Percentiles rank a stretch among this genome's conserved stretches.
Conservation (phyloP, 768 basidiomycete genomes). For the Leccinellum albellum region DNA sequence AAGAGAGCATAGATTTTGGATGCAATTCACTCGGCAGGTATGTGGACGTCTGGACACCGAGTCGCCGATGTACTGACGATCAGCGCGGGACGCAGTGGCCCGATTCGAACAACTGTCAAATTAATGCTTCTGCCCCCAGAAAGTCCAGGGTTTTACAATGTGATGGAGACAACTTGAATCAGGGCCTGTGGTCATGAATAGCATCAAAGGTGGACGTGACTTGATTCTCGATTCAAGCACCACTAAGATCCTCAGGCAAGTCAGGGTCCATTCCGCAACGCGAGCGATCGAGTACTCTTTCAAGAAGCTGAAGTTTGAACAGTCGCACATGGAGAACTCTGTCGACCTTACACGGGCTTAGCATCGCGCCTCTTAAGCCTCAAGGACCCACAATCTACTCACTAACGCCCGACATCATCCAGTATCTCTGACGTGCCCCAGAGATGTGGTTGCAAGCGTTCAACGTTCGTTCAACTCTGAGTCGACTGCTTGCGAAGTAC, state of each 20-base stretch:
- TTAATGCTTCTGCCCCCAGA: no score
- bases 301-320: neutral
- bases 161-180: neutral
- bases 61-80: neutral
- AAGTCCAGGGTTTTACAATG: neutral
- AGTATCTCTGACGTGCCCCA: neutral
- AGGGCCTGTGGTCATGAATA: no score
- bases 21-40: neutral
- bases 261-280: neutral
- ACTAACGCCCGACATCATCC: neutral
- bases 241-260: no score
- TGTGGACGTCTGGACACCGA: neutral
- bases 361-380: neutral
- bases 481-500: neutral
- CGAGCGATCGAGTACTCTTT: neutral
- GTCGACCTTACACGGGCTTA: neutral
- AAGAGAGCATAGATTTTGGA: neutral
- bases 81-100: neutral
- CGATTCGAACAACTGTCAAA: neutral
- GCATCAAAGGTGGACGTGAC: no score
- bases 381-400: neutral
- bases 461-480: neutral
- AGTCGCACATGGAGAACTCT: neutral
- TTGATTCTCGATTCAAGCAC: no score
- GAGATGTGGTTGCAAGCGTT: neutral